A percentile compares a stretch with the other conserved stretches of the same genome.
phyloP scores from a whole-genome alignment of 148 eudicot genomes.

The Bassia scoparia region DNA sequence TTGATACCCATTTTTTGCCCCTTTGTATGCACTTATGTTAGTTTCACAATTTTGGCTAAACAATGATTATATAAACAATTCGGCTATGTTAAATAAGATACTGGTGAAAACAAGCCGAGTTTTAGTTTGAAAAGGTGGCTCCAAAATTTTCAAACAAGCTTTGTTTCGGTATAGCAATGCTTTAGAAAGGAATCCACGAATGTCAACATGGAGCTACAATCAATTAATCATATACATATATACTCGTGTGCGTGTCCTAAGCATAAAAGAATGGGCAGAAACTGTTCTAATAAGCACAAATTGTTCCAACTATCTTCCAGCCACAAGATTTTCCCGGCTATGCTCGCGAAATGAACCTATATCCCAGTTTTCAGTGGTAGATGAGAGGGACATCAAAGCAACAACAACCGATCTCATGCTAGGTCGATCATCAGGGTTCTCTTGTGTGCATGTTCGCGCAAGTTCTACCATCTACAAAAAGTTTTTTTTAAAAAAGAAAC shows the following conservation, averaged over 20 bases:
- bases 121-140: not conserved
- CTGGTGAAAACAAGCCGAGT: not conserved
- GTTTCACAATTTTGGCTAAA: too few relatives aligned
- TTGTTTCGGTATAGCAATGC: too few relatives aligned
- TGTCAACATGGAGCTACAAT: not conserved
- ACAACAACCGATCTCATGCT: constrained; percentile 81
- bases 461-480: constrained; percentile 63
- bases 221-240: not conserved
- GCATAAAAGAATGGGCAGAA: not conserved
- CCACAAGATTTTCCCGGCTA: constrained; percentile 42
- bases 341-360: constrained; percentile 48
- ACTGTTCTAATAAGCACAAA: not conserved
- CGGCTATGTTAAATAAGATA: too few relatives aligned
- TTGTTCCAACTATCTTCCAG: constrained; percentile 42
- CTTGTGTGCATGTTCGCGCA: constrained; percentile 70
- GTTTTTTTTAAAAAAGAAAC: too few relatives aligned
- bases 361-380: constrained; percentile 56
- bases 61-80: too few relatives aligned
- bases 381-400: constrained; percentile 58
- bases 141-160: not conserved
- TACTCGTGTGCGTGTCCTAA: too few relatives aligned
- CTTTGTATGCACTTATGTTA: too few relatives aligned
- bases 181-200: not conserved
- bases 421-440: constrained; percentile 73
- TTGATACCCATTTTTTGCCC: too few relatives aligned